Evolutionary conservation across 2,329 filamentous ascomycete genomes (phyloP), one percentile per base, ranked within the genome.

Genomic region (Botryosphaeria dothidea): DNA sequence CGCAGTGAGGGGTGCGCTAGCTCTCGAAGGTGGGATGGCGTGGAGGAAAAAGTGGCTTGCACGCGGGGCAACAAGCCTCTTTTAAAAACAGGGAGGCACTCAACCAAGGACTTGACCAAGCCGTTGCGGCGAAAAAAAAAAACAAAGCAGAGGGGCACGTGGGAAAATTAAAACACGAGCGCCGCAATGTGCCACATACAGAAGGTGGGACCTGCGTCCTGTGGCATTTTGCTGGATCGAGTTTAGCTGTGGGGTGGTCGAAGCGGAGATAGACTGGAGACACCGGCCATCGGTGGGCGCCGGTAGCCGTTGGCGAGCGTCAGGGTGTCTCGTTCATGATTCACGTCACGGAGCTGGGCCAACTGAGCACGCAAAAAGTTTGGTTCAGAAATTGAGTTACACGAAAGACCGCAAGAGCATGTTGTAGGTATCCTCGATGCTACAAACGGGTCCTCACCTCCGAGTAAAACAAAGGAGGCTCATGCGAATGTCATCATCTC

Each of bases 341-440:
- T 45, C 54, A 45, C 41, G 27, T 60, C 41, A 34, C 7, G 7
- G 13, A 34, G 31, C n/a, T 21, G 41, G 19, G 9, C 27, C 9
- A 25, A 13, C 3, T 43, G 43, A 21, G 43, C 41, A 46, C 41
- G 38, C 56, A 19, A 45, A 43, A 46, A 5, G 1, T 46, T 60
- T 46, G 38, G 38, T 48, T 46, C n/a, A 46, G 27, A 65, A 38
- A 41, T 43, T 56, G 45, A 38, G 49, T 43, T 65, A 57, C 62
- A 58, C 43, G 31, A 77, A 73, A 72, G 73, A 74, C 74, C 74
- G 71, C 74, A 75, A 74, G 78, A 74, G 78, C 78, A 78, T 71
- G 76, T 60, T 77, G 73, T 75, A 79, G 78, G 77, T 75, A 76
- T 81, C 79, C 79, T 81, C 77, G 77, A 81, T 78, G 74, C 75